phyloP scores from a whole-genome alignment of 352 stramenopile genomes.

The Phytophthora nicotianae region DNA sequence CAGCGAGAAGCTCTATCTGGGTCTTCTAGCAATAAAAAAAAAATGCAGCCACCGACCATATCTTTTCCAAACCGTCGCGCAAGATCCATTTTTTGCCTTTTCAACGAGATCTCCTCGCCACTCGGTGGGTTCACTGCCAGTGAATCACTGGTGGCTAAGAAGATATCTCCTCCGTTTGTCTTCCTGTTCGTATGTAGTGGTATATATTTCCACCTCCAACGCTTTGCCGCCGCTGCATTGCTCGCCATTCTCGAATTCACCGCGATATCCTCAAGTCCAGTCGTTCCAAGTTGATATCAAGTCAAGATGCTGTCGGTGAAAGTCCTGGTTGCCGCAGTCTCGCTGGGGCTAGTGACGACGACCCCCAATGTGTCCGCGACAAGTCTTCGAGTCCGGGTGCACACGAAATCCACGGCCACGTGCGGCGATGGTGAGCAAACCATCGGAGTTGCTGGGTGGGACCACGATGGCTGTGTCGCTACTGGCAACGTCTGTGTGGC shows the following conservation, averaged over 20 bases:
- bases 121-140: constrained; percentile 22
- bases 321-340: constrained; percentile 11
- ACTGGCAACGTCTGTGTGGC: constrained; percentile 25
- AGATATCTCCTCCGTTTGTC: not conserved
- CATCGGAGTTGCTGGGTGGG: constrained; percentile 16
- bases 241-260: constrained; percentile 29
- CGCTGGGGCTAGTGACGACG: constrained; percentile 21
- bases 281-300: constrained; percentile 8
- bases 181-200: not conserved
- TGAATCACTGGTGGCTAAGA: not conserved
- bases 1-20: constrained; percentile 1
- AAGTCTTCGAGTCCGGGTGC: constrained; percentile 30
- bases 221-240: constrained; percentile 17
- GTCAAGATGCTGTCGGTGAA: constrained; percentile 26
- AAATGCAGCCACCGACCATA: constrained; percentile 4
- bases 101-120: not conserved
- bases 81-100: constrained; percentile 3
- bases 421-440: constrained; percentile 16
- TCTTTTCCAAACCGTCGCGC: constrained; percentile 10
- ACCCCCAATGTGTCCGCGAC: constrained; percentile 12
- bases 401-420: constrained; percentile 16
- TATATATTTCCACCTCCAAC: not conserved
- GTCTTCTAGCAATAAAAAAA: not conserved
- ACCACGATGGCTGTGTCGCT: constrained; percentile 43
- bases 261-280: constrained; percentile 19